These are phyloP conservation scores for Trichoderma arundinaceum DNA, from an alignment of 2,329 filamentous ascomycete genomes.

Conservation along the genomic window DNA sequence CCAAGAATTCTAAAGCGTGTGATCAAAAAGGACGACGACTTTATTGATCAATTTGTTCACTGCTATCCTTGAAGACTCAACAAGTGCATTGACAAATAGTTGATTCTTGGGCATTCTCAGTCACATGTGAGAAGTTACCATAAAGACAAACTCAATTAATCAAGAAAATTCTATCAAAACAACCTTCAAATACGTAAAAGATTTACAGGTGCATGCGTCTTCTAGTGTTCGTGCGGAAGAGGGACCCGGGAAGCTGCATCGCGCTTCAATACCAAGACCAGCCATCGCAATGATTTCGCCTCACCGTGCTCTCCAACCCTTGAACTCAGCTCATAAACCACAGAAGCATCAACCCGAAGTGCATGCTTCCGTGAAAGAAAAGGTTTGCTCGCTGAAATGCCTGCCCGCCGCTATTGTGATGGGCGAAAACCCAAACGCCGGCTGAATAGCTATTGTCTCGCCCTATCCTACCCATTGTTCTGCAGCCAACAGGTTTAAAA, in stretches of 20 bases:
- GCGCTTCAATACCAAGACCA: not conserved
- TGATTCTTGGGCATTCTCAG: no score
- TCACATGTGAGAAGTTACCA: not conserved
- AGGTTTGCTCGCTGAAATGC: not conserved
- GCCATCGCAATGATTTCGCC: not conserved
- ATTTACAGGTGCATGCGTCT: no score
- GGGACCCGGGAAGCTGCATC: not conserved
- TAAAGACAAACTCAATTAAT: not conserved
- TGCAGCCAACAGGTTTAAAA: not conserved
- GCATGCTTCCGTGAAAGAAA: not conserved
- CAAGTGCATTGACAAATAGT: no score
- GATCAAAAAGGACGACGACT: no score
- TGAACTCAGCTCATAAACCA: not conserved
- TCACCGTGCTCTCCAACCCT: not conserved
- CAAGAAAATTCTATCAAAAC: no score
- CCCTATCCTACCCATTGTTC: not conserved
- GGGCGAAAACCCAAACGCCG: not conserved
- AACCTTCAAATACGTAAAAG: no score
- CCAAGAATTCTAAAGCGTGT: no score
- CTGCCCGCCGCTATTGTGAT: not conserved
- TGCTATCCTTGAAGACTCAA: no score
- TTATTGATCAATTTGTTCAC: no score
- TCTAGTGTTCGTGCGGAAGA: not conserved
- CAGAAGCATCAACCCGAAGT: not conserved
- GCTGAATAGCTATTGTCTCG: constrained; percentile 16